Conservation (phyloP, 2,329 filamentous ascomycete genomes). For the Colletotrichum echinochloae region DNA sequence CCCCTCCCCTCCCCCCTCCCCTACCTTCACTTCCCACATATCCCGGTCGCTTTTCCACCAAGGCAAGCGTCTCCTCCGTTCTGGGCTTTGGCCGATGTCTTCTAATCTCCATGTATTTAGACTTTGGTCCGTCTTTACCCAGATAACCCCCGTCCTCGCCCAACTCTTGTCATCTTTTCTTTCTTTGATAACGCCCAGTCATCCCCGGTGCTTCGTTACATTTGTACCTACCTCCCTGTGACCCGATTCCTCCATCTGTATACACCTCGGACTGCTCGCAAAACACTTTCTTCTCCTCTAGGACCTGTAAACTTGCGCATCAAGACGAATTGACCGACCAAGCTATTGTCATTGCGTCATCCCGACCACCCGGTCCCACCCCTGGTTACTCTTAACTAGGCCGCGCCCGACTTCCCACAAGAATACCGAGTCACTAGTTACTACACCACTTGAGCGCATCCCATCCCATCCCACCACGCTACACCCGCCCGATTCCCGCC, state of each 20-base stretch:
- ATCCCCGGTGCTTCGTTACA: not conserved
- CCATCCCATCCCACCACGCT: not conserved
- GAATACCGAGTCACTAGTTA: too few species aligned
- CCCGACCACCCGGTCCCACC: slow-evolving; percentile 1
- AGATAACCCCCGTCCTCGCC: slow-evolving; percentile 11
- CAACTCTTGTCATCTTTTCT: not conserved
- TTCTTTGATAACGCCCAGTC: not conserved
- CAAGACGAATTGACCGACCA: slow-evolving; percentile 19
- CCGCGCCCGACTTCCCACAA: too few species aligned
- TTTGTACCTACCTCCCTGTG: not conserved
- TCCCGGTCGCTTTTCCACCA: slow-evolving; percentile 1
- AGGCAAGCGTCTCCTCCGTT: not conserved
- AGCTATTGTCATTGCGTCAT: slow-evolving; percentile 39
- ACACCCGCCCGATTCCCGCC: not conserved
- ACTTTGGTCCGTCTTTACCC: slow-evolving; percentile 30
- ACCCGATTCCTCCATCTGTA: slow-evolving; percentile 1
- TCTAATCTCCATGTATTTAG: slow-evolving; percentile 36
- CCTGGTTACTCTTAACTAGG: slow-evolving; percentile 29
- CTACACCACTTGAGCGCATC: not conserved
- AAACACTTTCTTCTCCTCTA: not conserved
- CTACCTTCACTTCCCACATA: slow-evolving; percentile 23
- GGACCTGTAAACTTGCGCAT: not conserved
- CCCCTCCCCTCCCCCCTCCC: too few species aligned
- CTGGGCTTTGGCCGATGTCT: not conserved
- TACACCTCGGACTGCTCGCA: not conserved